A percentile compares a stretch with the other conserved stretches of the same genome.
Conservation (phyloP, 2,329 filamentous ascomycete species). For the Aspergillus brasiliensis region DNA sequence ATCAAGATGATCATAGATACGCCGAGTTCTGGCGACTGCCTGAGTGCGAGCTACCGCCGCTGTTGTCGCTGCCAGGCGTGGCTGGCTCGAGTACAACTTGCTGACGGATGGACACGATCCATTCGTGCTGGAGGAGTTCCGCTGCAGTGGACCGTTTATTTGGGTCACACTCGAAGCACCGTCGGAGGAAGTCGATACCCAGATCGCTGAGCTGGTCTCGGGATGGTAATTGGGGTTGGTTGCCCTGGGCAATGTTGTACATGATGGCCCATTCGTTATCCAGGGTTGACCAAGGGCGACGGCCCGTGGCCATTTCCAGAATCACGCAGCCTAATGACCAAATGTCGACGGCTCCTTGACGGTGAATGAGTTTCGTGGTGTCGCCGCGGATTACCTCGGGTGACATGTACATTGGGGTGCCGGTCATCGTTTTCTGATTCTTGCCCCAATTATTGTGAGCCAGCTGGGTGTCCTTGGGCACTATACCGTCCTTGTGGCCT, state of each 20-base stretch:
- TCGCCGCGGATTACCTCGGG: conserved; percentile 96
- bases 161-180: conserved; percentile 86
- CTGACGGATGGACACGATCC: conserved; percentile 62
- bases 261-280: conserved; percentile 99
- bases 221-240: conserved; percentile 81
- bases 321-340: conserved; percentile 98
- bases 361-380: conserved; percentile 68
- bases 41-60: conserved; percentile 38
- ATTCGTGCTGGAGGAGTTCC: conserved; percentile 91
- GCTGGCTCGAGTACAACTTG: conserved; percentile 50
- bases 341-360: conserved; percentile 85
- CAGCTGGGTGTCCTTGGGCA: conserved; percentile 34
- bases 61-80: conserved; percentile 40
- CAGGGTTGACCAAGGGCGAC: conserved; percentile 89
- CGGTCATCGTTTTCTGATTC: conserved; percentile 89
- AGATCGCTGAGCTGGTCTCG: conserved; percentile 78
- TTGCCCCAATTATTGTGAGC: conserved; percentile 37
- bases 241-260: conserved; percentile 99
- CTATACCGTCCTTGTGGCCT: conserved; percentile 43
- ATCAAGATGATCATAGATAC: conserved; percentile 25
- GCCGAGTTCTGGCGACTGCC: conserved; percentile 33
- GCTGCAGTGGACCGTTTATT: conserved; percentile 76
- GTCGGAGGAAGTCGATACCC: conserved; percentile 84
- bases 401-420: conserved; percentile 99
- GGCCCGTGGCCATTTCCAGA: conserved; percentile 94